Conservation (phyloP, 352 stramenopile species). For the Phytophthora uliginosa region DNA sequence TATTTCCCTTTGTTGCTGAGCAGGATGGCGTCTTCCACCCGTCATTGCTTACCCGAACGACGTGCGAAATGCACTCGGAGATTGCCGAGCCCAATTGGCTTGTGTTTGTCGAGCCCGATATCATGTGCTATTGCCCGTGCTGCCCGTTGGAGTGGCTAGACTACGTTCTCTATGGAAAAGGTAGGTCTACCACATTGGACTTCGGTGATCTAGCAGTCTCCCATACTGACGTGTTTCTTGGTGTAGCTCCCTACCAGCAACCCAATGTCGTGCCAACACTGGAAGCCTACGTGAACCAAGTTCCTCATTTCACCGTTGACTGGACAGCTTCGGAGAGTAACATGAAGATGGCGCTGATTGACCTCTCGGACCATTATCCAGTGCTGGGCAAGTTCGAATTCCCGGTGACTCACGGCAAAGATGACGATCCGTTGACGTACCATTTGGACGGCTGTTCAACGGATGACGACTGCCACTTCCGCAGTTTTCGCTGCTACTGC, state of each 20-base stretch:
- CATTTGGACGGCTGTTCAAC: constrained; percentile 84
- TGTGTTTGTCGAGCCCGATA: constrained; percentile 50
- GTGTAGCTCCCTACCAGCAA: constrained; percentile 77
- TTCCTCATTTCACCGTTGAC: constrained; percentile 64
- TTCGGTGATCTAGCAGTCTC: neutral
- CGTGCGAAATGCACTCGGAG: constrained; percentile 44
- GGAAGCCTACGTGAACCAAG: constrained; percentile 64
- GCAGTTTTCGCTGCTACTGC: constrained; percentile 80
- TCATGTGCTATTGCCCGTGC: constrained; percentile 84
- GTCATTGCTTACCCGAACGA: constrained; percentile 59
- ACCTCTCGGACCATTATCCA: constrained; percentile 86
- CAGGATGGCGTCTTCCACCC: constrained; percentile 71
- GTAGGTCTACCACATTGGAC: constrained; percentile 20
- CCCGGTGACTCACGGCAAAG: constrained; percentile 49
- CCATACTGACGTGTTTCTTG: neutral
- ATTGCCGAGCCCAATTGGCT: constrained; percentile 29
- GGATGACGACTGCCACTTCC: constrained; percentile 77
- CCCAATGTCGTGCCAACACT: constrained; percentile 61
- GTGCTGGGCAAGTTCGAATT: constrained; percentile 81
- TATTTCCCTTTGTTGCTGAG: neutral
- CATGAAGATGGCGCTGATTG: constrained; percentile 66
- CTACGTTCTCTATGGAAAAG: constrained; percentile 83
- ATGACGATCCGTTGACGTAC: constrained; percentile 64
- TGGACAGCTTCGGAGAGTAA: constrained; percentile 71
- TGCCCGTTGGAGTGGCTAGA: constrained; percentile 87